Conservation (phyloP, 345 rosid genomes). For the Salix arbutifolia region DNA sequence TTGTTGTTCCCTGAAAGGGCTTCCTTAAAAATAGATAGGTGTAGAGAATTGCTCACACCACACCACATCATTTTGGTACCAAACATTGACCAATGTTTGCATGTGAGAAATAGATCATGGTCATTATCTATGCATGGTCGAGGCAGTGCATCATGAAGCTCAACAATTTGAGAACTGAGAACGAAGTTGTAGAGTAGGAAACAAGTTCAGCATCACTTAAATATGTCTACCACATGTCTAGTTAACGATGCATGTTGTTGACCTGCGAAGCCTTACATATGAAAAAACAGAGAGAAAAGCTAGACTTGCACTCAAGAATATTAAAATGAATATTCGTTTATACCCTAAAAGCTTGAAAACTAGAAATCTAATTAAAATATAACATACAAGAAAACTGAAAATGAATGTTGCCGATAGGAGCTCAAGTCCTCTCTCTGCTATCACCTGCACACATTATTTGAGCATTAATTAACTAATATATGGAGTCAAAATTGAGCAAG, state of each 20-base stretch:
- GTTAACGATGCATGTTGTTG: neutral
- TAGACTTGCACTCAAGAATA: neutral
- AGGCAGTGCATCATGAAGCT: no score
- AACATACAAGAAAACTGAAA: constrained; percentile 69
- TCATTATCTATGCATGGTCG: no score
- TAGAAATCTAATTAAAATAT: neutral
- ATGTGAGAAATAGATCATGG: no score
- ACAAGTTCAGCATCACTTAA: neutral
- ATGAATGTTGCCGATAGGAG: constrained; percentile 70
- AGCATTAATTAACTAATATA: neutral
- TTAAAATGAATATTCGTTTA: neutral
- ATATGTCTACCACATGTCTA: neutral
- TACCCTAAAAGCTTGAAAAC: neutral
- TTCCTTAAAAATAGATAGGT: no score
- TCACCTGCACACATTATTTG: constrained; percentile 43
- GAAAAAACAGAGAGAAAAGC: neutral
- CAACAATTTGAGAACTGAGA: neutral
- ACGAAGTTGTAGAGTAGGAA: no score
- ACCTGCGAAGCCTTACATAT: neutral
- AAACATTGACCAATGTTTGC: neutral
- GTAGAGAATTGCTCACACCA: no score
- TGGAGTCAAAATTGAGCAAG: neutral
- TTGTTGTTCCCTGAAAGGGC: no score
- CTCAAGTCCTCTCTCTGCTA: constrained; percentile 79
- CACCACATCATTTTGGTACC: neutral